Percentiles rank a stretch among this genome's conserved stretches.
phyloP scores from a whole-genome alignment of 164 flowering plant genomes.

The Protea cynaroides region DNA sequence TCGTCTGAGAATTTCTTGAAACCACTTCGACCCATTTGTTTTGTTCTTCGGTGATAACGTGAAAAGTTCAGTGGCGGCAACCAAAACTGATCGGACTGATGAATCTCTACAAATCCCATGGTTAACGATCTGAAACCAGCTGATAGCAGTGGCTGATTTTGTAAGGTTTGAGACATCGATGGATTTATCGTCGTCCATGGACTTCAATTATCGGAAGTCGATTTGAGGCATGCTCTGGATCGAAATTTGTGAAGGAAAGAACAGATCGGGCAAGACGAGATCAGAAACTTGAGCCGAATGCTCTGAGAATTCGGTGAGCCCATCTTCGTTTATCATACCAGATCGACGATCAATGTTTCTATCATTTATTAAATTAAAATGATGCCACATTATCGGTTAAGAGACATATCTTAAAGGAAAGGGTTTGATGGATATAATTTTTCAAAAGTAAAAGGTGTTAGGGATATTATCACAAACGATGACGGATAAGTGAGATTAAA shows the following conservation, averaged over 20 bases:
- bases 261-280: slow-evolving; percentile 55
- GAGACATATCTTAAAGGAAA: no score
- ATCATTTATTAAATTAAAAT: no score
- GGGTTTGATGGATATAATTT: no score
- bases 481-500: no score
- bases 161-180: slow-evolving; percentile 11
- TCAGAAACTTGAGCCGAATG: slow-evolving; percentile 59
- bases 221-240: slow-evolving; percentile 33
- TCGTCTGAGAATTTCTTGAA: slow-evolving; percentile 49
- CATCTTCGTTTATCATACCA: slow-evolving; percentile 52
- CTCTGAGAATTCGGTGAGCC: slow-evolving; percentile 55
- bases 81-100: slow-evolving; percentile 23
- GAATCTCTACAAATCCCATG: slow-evolving; percentile 45
- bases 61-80: slow-evolving; percentile 42
- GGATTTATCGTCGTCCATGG: slow-evolving; percentile 10
- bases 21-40: slow-evolving; percentile 35
- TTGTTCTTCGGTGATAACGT: slow-evolving; percentile 39
- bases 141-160: slow-evolving; percentile 33
- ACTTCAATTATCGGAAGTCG: slow-evolving; percentile 31
- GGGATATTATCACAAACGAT: no score
- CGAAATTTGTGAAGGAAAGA: slow-evolving; percentile 47
- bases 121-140: slow-evolving; percentile 73
- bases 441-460: no score
- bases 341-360: slow-evolving; percentile 52
- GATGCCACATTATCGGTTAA: no score